Base-by-base conservation (phyloP, 2,329 filamentous ascomycete genomes). In the Pestalotiopsis sp. region DNA sequence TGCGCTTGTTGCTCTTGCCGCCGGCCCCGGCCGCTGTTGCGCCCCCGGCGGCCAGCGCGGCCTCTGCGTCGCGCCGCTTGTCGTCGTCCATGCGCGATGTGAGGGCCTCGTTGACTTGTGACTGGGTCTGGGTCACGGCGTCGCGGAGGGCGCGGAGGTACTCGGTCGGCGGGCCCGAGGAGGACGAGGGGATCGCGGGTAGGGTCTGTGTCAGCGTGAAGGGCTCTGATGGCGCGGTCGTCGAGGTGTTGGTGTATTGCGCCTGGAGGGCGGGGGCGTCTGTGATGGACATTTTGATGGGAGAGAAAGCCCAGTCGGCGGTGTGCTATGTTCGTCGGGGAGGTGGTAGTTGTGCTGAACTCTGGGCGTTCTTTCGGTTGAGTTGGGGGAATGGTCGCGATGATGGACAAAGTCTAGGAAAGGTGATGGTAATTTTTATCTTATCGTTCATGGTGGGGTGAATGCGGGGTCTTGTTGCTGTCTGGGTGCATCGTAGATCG, bases 11-110 rank as follows among this genome's bases (percentile, higher is more conserved):
- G 23, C 25, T 66, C 39, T 45, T 62, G 11, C 23, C 41, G 38
- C 39, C 45, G 69, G 36, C n/a, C 14, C 20, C 49, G 14, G 17
- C 17, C 65, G 57, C 20, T 38, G 20, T 38, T 20, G 1, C 20
- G 45, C 27, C 45, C 14, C 45, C 57, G 25, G 11, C 64, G 36
- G 69, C 74, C 3, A 67, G 67, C 61, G 69, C 75, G 56, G 69
- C 76, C 63, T 68, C 78, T 2, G 79, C 80, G 17, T 84, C 84
- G 14, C 82, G 81, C 9, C 80, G 81, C 76, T 91, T 92, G 77
- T 94, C 92, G 70, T 92, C 86, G 49, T 91, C 91, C 93, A 95
- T 95, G 68, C 90, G 89, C 66, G 83, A 78, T 4, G 93, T 95
- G 69, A 95, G 84, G 77, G 92, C 90, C 71, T 81, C 83, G 80